These are phyloP conservation scores for Candolleomyces aberdarensis DNA, from an alignment of 768 basidiomycete species.

Conservation along the genomic window DNA sequence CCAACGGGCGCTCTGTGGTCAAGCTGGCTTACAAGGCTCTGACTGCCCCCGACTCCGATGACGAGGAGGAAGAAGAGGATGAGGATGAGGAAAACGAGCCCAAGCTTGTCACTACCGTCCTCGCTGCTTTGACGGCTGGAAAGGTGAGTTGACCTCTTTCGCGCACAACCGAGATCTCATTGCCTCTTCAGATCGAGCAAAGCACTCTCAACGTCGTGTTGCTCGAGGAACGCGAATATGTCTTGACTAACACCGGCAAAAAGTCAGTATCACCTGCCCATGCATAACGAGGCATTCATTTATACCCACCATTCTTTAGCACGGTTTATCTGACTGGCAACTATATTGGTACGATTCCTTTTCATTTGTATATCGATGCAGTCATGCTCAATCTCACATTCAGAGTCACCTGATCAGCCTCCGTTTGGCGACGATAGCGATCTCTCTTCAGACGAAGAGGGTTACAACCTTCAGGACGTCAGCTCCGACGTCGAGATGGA, in stretches of 20 bases:
- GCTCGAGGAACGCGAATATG: constrained; percentile 59
- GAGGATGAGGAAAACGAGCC: constrained; percentile 32
- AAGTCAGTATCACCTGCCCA: constrained; percentile 47
- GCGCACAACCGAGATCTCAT: background rate
- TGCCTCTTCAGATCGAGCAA: constrained; percentile 66
- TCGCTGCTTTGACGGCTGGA: constrained; percentile 80
- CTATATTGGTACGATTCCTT: constrained; percentile 60
- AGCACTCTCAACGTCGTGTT: constrained; percentile 67
- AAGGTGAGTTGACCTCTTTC: constrained; percentile 49
- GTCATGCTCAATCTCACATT: constrained; percentile 2
- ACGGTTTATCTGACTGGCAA: constrained; percentile 80
- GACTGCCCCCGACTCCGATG: constrained; percentile 32
- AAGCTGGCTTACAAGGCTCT: constrained; percentile 58
- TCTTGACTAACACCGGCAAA: constrained; percentile 73
- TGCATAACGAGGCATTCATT: background rate
- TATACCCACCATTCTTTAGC: constrained; percentile 29
- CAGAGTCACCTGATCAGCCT: constrained; percentile 58
- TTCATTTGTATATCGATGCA: background rate
- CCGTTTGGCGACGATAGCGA: constrained; percentile 40
- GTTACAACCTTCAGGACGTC: constrained; percentile 67
- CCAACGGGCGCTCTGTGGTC: constrained; percentile 57
- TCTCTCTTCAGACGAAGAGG: constrained; percentile 56
- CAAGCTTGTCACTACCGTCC: constrained; percentile 45
- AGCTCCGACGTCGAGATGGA: constrained; percentile 83
- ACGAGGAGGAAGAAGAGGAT: constrained; percentile 46